Percentiles rank a stretch among this genome's conserved stretches.
These are phyloP conservation scores for Capsicum pubescens DNA, from an alignment of 257 asterid genomes.

Conservation along the genomic window DNA sequence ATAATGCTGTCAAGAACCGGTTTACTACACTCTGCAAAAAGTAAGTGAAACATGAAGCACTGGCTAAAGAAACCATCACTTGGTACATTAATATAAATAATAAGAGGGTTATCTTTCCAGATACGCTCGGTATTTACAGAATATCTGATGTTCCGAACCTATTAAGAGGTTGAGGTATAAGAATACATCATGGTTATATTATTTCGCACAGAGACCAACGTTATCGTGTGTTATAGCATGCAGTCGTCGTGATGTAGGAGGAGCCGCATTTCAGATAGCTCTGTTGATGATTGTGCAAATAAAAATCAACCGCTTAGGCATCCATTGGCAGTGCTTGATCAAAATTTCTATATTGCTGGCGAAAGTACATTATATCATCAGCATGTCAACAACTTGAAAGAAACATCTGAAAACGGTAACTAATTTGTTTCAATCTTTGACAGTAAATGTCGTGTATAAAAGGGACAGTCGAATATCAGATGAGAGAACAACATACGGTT, in stretches of 20 bases:
- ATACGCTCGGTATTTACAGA: conserved; percentile 46
- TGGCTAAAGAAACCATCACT: conserved; percentile 74
- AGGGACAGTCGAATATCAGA: background rate
- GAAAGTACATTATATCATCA: conserved; percentile 41
- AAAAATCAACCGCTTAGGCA: conserved; percentile 58
- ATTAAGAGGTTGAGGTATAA: conserved; percentile 74
- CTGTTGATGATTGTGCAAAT: conserved; percentile 48
- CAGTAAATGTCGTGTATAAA: background rate
- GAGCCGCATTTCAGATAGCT: conserved; percentile 46
- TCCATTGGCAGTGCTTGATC: conserved; percentile 67
- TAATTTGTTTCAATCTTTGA: background rate
- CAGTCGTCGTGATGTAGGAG: conserved; percentile 45
- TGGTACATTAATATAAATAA: conserved; percentile 71
- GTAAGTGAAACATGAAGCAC: conserved; percentile 81
- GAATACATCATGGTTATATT: conserved; percentile 23
- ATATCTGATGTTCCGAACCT: conserved; percentile 56
- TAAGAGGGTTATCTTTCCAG: conserved; percentile 73
- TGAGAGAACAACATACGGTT: background rate
- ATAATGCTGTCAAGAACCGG: conserved; percentile 97
- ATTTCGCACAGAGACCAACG: background rate
- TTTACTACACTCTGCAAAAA: conserved; percentile 96
- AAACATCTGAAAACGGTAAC: conserved; percentile 43
- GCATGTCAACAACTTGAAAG: conserved; percentile 43
- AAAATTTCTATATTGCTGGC: conserved; percentile 49
- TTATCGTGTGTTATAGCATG: background rate